phyloP scores from a whole-genome alignment of 2,329 filamentous ascomycete genomes.

The Microascus cirrosus region DNA sequence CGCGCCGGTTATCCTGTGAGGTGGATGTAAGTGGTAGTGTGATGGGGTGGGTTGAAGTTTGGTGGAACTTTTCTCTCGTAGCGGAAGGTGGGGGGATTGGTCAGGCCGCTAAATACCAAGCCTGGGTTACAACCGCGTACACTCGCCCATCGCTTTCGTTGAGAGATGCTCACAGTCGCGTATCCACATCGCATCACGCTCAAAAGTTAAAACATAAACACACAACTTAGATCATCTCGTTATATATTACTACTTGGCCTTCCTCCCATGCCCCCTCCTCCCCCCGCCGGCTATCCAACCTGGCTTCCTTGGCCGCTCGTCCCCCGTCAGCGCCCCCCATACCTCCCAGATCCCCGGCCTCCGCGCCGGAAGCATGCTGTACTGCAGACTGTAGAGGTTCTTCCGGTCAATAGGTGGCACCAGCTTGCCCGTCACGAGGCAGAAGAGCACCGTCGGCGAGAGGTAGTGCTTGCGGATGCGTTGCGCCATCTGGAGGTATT shows the following conservation, averaged over 20 bases:
- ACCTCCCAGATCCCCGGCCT: slow-evolving; percentile 74
- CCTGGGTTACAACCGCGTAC: too few relatives aligned
- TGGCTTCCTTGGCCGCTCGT: slow-evolving; percentile 24
- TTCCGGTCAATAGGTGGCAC: slow-evolving; percentile 91
- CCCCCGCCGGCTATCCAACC: slow-evolving; percentile 3
- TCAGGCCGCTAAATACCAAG: too few relatives aligned
- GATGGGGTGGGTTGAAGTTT: too few relatives aligned
- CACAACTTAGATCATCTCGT: not conserved
- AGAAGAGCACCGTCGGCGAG: slow-evolving; percentile 76
- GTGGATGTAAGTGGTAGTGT: too few relatives aligned
- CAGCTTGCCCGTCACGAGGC: slow-evolving; percentile 80
- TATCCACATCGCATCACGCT: not conserved
- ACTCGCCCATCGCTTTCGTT: too few relatives aligned
- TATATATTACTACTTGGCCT: slow-evolving; percentile 1
- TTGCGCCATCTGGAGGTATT: slow-evolving; percentile 90
- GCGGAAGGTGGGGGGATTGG: too few relatives aligned
- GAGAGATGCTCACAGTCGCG: too few relatives aligned
- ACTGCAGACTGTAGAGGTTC: slow-evolving; percentile 91
- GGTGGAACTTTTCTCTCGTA: too few relatives aligned
- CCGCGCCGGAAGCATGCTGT: slow-evolving; percentile 86
- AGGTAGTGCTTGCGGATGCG: slow-evolving; percentile 94
- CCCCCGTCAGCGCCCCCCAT: slow-evolving; percentile 59
- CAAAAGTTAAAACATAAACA: not conserved
- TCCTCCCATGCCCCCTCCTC: not conserved
- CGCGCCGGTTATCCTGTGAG: too few relatives aligned